phyloP scores from a whole-genome alignment of 768 basidiomycete species.

The Dacryopinax spathularia region DNA sequence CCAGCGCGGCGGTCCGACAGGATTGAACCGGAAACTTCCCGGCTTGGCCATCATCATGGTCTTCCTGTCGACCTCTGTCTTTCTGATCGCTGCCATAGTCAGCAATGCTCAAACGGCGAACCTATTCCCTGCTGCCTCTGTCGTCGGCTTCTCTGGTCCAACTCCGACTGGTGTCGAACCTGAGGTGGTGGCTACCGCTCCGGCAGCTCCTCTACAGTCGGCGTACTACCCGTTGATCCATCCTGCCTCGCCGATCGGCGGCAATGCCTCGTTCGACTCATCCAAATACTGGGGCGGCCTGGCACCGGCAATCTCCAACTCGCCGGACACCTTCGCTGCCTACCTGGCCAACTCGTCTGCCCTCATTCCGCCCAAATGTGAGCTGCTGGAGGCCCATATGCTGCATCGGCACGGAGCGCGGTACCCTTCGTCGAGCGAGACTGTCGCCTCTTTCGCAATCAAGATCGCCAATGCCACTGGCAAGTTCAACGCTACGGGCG shows the following conservation, averaged over 20 bases:
- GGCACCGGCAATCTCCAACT: background rate
- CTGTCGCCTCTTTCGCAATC: background rate
- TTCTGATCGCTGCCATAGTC: too few species aligned
- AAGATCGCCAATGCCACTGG: conserved; percentile 2
- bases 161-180: conserved; percentile 69
- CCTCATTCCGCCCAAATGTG: background rate
- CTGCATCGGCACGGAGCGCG: background rate
- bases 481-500: background rate
- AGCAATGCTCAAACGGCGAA: too few species aligned
- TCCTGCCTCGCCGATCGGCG: conserved; percentile 22
- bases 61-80: too few species aligned
- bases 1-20: too few species aligned
- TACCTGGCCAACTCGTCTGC: background rate
- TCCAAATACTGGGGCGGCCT: background rate
- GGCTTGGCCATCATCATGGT: too few species aligned
- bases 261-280: background rate
- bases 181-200: conserved; percentile 55
- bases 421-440: background rate
- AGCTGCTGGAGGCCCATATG: background rate
- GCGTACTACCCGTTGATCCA: conserved; percentile 32
- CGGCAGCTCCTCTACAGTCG: conserved; percentile 48
- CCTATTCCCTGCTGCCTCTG: too few species aligned
- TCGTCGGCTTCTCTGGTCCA: too few species aligned
- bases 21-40: too few species aligned
- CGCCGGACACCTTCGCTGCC: background rate